Evolutionary conservation across 2,329 filamentous ascomycete genomes (phyloP), one percentile per base, ranked within the genome.

Genomic region (Trichoderma oligosporum): DNA sequence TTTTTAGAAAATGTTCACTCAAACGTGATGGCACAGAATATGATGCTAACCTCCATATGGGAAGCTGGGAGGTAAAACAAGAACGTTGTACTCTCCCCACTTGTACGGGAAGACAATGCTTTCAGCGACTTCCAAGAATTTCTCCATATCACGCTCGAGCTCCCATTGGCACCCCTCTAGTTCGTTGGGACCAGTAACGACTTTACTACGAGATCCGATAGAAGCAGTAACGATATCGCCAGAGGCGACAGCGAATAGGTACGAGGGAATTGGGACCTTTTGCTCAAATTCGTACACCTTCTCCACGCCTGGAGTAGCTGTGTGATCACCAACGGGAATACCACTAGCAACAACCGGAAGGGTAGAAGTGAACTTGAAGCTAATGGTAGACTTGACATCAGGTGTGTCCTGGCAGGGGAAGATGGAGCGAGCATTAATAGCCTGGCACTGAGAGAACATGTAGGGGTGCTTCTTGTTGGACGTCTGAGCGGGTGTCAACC

Each of bases 381-480:
- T 85, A 73, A 92, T 91, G 1, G 91, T 95, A n/a, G 89, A 91
- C 78, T 99, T 99, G 66, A 97, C 89, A 70, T 97, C 93, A 3
- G 94, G 94, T 1, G 94, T 97, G 70, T 99, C 94, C 76, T 97
- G 93, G 74, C 93, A 97, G 6, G 94, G 94, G 72, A 97, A 96
- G 60, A 97, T 83, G 46, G 91, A 96, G 60, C 94, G 86, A 41
- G 90, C 91, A 68, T 97, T 92, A 67, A 97, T 97, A 54, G 93
- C 92, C 78, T 99, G 93, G 72, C 92, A 96, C 77, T 97, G 94
- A 42, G 90, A 95, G 77, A 97, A 97, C 86, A 97, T 93, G 74
- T 97, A 97, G 1, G 93, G 93, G 64, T 95, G 88, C 73, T 91
- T 94, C 77, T 91, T 92, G 81, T 96, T 97, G 58, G 89, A 91